Evolutionary conservation across 371 early-diverging fungal species (phyloP).

Genomic region (Rhizopus sp.): DNA sequence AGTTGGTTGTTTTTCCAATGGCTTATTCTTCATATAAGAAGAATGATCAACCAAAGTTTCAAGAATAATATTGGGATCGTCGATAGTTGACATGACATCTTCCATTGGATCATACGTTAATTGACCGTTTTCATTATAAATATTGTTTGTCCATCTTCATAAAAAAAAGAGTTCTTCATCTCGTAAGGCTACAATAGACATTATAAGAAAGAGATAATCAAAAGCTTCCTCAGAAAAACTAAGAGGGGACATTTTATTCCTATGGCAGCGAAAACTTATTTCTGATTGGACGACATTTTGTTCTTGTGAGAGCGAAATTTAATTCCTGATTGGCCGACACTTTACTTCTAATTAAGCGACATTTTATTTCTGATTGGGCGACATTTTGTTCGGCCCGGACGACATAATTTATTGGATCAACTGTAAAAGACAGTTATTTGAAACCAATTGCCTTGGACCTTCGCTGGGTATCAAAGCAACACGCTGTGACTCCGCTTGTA

Average conservation of each 20-base stretch:
- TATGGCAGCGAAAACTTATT: too few relatives aligned
- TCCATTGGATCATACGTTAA: constrained; percentile 12
- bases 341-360: constrained; percentile 1
- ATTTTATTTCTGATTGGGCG: neutral
- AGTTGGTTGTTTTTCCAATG: constrained; percentile 2
- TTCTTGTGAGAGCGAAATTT: constrained; percentile 2
- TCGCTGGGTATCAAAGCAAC: too few relatives aligned
- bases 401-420: neutral
- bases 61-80: constrained; percentile 9
- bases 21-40: constrained; percentile 10
- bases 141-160: constrained; percentile 3
- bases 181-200: neutral
- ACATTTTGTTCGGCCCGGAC: neutral
- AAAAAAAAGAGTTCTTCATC: constrained; percentile 4
- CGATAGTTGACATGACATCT: constrained; percentile 9
- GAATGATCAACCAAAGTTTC: constrained; percentile 2
- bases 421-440: neutral
- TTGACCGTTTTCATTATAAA: constrained; percentile 16
- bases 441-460: neutral
- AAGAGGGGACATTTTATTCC: too few relatives aligned
- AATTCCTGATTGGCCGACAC: too few relatives aligned
- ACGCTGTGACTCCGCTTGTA: too few relatives aligned
- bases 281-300: too few relatives aligned
- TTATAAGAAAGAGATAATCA: constrained; percentile 1
- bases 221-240: too few relatives aligned